phyloP scores from a whole-genome alignment of 1,284 basidiomycete species.

The Rhizoctonia solani region DNA sequence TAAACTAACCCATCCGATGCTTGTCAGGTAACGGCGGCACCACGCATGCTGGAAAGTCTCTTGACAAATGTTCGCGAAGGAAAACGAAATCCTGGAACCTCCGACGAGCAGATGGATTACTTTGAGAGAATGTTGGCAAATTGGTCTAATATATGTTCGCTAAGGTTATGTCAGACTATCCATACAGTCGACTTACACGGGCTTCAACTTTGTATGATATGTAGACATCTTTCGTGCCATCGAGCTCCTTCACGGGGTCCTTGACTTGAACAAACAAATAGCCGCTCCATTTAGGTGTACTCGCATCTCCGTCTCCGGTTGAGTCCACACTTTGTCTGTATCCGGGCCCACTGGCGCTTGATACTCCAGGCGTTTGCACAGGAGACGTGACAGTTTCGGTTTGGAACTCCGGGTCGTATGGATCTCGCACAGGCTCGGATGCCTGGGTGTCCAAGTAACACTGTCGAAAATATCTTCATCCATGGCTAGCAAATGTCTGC shows the following conservation, averaged over 20 bases:
- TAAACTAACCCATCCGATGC: constrained; percentile 81
- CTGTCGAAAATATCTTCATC: constrained; percentile 80
- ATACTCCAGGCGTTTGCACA: constrained; percentile 30
- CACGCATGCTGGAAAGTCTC: constrained; percentile 95
- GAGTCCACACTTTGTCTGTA: constrained; percentile 31
- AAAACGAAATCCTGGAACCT: constrained; percentile 98
- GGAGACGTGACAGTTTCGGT: constrained; percentile 42
- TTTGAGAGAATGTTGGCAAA: constrained; percentile 75
- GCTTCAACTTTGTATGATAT: constrained; percentile 93
- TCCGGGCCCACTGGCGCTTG: constrained; percentile 17
- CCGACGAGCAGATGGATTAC: constrained; percentile 74
- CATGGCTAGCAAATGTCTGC: no score
- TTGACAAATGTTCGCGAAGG: constrained; percentile 82
- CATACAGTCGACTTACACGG: constrained; percentile 68
- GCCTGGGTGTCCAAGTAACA: constrained; percentile 79
- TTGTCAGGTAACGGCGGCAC: constrained; percentile 97
- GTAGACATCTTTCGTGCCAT: constrained; percentile 95
- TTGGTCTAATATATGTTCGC: constrained; percentile 62
- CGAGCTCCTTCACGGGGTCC: constrained; percentile 93
- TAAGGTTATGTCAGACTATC: constrained; percentile 20
- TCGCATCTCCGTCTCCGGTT: constrained; percentile 25
- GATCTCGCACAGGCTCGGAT: constrained; percentile 43
- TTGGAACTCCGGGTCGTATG: constrained; percentile 52
- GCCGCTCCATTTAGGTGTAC: constrained; percentile 80
- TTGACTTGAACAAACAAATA: constrained; percentile 84